Conservation (phyloP, 257 asterid genomes). For the Oldenlandia corymbosa region DNA sequence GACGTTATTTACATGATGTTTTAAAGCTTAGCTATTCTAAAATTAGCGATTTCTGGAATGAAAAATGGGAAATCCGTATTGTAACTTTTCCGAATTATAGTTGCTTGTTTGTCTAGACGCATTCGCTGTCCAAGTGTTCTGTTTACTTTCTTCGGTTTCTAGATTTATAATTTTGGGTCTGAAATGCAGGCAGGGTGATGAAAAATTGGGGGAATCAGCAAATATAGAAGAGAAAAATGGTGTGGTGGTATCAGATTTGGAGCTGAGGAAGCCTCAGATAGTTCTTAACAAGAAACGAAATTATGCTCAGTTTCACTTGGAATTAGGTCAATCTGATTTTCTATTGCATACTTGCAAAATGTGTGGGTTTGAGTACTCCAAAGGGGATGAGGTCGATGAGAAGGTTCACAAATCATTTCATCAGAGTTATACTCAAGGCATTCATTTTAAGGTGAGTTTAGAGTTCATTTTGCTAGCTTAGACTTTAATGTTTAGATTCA, state of each 20-base stretch:
- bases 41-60: not conserved
- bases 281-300: conserved; percentile 61
- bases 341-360: conserved; percentile 46
- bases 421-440: conserved; percentile 65
- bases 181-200: conserved; percentile 19
- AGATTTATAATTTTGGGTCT: not conserved
- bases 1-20: not conserved
- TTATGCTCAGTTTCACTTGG: conserved; percentile 65
- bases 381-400: conserved; percentile 67
- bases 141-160: not conserved
- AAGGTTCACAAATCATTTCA: conserved; percentile 69
- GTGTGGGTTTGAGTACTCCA: conserved; percentile 63
- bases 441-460: conserved; percentile 56
- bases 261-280: conserved; percentile 24
- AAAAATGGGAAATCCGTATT: not conserved
- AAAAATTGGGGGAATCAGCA: conserved; percentile 18
- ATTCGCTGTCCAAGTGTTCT: not conserved
- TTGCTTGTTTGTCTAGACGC: not conserved
- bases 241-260: conserved; percentile 2
- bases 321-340: conserved; percentile 78
- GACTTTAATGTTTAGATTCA: not conserved
- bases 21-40: no score
- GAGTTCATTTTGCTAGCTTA: not conserved
- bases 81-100: not conserved
- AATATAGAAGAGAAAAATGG: conserved; percentile 7